Evolutionary conservation across 345 rosid genomes (phyloP).

Genomic region (Bretschneidera sinensis): DNA sequence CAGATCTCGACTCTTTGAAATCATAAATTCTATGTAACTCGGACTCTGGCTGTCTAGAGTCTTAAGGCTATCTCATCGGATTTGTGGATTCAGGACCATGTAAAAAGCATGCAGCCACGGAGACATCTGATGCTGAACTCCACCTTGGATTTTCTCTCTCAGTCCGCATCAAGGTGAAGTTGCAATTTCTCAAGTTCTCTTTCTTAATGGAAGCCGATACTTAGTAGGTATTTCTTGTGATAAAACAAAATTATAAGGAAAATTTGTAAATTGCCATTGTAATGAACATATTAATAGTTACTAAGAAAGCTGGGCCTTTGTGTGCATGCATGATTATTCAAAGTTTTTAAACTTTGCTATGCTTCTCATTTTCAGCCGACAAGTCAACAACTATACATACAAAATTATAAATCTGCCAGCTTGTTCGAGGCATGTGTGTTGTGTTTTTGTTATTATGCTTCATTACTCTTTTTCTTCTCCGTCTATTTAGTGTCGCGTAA

Average conservation of each 20-base stretch:
- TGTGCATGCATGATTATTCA: no score
- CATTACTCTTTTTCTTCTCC: no score
- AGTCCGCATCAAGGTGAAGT: not conserved
- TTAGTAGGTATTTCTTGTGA: constrained; percentile 5
- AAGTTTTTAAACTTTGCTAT: no score
- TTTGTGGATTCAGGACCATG: not conserved
- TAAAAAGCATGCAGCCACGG: constrained; percentile 12
- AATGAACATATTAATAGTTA: constrained; percentile 1
- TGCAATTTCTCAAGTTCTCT: not conserved
- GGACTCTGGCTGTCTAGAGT: constrained; percentile 4
- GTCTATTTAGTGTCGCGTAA: no score
- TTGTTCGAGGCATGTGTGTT: no score
- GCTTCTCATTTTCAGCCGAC: no score
- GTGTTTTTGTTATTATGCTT: no score
- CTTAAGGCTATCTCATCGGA: not conserved
- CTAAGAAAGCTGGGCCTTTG: not conserved
- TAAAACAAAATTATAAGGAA: constrained; percentile 11
- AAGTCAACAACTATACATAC: no score
- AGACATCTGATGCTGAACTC: constrained; percentile 9
- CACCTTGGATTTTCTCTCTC: constrained; percentile 8
- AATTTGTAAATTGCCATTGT: constrained; percentile 8
- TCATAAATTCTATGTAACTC: not conserved
- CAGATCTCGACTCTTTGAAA: constrained; percentile 1
- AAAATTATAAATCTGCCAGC: no score
- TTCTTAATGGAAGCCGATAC: not conserved